Base-by-base conservation (phyloP, 176 grass and related monocot species). In the Ensete ventricosum region DNA sequence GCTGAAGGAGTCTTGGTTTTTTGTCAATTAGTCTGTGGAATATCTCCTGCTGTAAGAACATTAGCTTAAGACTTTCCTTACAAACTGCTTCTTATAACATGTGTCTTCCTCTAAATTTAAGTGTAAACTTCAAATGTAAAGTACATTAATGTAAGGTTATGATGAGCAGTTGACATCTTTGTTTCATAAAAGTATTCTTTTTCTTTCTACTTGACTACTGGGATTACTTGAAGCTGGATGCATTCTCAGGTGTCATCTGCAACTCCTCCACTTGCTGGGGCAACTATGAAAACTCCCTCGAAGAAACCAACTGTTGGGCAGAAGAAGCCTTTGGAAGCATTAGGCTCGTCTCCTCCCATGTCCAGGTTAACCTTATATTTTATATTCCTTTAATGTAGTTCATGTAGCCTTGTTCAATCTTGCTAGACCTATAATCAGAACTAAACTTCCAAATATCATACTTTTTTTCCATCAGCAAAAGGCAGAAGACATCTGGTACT, bases 281-380 rank as follows among this genome's bases (percentile, higher is more conserved):
- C 78, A 71, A 21, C 59, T 70, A 83, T 81, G 50, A 94, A 94
- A 87, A 80, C 90, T 78, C 86, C 95, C 55, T 74, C 77, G 54
- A 89, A 85, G 82, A 99, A 99, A 84, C 75, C 88, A 81, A 80
- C 88, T 72, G 80, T 86, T 85, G 95, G 95, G 58, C 95, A 94
- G 76, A 99, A 99, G 86, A 99, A 93, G 73, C 88, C 84, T 69
- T 53, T 83, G 53, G 95, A 99, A 71, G 80, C 82, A 74, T 62
- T 81, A 68, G 87, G 85, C 59, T 79, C 84, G 73, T 86, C 90
- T 53, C 88, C 90, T 59, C 85, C 83, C 62, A 79, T 85, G 14
- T 82, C 90, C 73, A 91, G 84, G 95, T 99, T 82, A 75, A 64
- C 79, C 64, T 52, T 78, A 26, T 79, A 29, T 81, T 53, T 54